Base-by-base conservation (phyloP, 768 basidiomycete species). In the Termitomyces sp. region DNA sequence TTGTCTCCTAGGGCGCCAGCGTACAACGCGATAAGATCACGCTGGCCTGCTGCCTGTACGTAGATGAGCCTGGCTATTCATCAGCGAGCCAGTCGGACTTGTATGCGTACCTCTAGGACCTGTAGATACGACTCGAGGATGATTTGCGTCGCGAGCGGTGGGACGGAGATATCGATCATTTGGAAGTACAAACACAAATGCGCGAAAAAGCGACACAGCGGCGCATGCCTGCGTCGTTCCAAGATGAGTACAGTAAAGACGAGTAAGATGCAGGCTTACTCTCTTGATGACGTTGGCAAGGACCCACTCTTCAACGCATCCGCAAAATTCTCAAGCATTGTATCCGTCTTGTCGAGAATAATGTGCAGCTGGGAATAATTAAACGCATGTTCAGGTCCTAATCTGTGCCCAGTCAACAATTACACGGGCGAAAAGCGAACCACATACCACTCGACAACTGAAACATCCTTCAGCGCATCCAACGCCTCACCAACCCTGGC, bases 11-110 rank as follows among this genome's bases (percentile, higher is more conserved):
- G 74, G 29, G 92, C 91, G 15, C 91, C 85, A 6, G 94, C 94
- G 69, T 99, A 98, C 77, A 97, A 84, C 0, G 96, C 94, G 13
- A 98, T 94, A 18, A 98, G 80, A 42, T 89, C 84, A 34, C 91
- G 81, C 71, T 94, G 80, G 18, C 89, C 90, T 18, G 90, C 88
- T 42, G 77, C 76, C 86, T 90, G 62, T 12, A 8, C 22, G 20
- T 3, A 20, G 9, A n/a, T 41, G n/a, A 41, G n/a, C 16, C n/a
- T 41, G 18, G 10, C 18, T n/a, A 41, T 41, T 20, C n/a, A 9
- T 41, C 39, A 20, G 3, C 18, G 4, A 37, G 15, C 39, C 39
- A 20, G 4, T 4, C n/a, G 16, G n/a, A 36, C 13, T 36, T 36
- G 39, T 7, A 41, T n/a, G 9, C 80, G 47, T 28, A 87, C 90